Percentiles rank a stretch among this genome's conserved stretches.
These are phyloP conservation scores for Aspergillus bombycis DNA, from an alignment of 2,329 filamentous ascomycete genomes.

Conservation along the genomic window DNA sequence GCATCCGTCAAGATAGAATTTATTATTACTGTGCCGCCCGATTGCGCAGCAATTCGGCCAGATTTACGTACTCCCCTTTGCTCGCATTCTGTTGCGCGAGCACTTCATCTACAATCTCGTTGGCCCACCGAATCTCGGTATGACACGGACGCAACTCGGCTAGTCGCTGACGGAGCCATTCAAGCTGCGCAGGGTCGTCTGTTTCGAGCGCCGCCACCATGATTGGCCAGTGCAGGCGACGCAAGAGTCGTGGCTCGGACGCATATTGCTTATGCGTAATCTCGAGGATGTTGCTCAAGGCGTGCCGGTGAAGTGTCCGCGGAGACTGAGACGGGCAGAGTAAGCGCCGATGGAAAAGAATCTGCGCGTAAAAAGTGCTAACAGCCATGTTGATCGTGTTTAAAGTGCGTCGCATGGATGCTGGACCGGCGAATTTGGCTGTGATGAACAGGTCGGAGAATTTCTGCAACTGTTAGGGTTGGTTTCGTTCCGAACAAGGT, in stretches of 20 bases:
- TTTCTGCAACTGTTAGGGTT: constrained; percentile 26
- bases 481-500: not conserved
- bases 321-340: constrained; percentile 27
- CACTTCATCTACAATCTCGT: constrained; percentile 33
- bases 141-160: constrained; percentile 32
- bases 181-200: constrained; percentile 29
- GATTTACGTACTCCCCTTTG: constrained; percentile 27
- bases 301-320: constrained; percentile 30
- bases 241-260: constrained; percentile 34
- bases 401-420: constrained; percentile 36
- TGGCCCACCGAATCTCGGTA: constrained; percentile 35
- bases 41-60: constrained; percentile 31
- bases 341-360: constrained; percentile 37
- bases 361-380: constrained; percentile 37
- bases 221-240: constrained; percentile 38
- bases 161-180: constrained; percentile 37
- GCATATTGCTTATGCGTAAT: constrained; percentile 37
- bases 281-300: constrained; percentile 34
- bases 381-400: constrained; percentile 41
- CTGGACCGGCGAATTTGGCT: constrained; percentile 32
- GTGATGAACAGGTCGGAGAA: constrained; percentile 42
- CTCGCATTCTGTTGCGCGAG: constrained; percentile 31
- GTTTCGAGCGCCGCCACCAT: constrained; percentile 40
- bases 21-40: constrained; percentile 8
- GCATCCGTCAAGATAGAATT: not conserved